phyloP scores from a whole-genome alignment of 2,329 filamentous ascomycete species.

The Fusarium agapanthi region DNA sequence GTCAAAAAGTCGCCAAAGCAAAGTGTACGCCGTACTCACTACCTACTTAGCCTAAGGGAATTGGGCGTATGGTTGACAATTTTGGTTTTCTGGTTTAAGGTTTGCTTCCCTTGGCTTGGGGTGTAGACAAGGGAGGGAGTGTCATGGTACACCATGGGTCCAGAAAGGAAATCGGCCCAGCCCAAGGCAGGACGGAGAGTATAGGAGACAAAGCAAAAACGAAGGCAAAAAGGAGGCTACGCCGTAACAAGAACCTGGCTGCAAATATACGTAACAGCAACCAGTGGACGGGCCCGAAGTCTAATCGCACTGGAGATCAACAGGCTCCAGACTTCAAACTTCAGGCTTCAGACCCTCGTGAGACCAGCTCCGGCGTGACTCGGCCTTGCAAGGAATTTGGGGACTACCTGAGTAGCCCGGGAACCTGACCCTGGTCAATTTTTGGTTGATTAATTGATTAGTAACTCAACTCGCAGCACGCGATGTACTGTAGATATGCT shows the following conservation, averaged over 20 bases:
- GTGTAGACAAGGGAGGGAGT: constrained; percentile 29
- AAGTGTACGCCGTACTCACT: constrained; percentile 16
- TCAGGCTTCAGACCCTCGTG: constrained; percentile 14
- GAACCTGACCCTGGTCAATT: background rate
- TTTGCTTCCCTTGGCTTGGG: constrained; percentile 23
- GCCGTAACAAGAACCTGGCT: constrained; percentile 17
- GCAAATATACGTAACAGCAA: constrained; percentile 1
- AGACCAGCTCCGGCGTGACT: constrained; percentile 30
- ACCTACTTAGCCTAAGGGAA: constrained; percentile 10
- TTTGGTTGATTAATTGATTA: constrained; percentile 4
- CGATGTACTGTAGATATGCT: constrained; percentile 18
- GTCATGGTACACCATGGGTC: constrained; percentile 15
- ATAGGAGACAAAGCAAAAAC: background rate
- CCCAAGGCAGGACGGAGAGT: constrained; percentile 14
- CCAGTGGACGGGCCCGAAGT: constrained; percentile 38
- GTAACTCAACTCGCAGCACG: background rate
- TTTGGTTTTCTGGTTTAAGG: constrained; percentile 30
- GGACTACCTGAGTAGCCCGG: constrained; percentile 6
- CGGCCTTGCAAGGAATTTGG: constrained; percentile 14
- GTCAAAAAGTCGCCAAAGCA: constrained; percentile 14
- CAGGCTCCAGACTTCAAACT: constrained; percentile 24
- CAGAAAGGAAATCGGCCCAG: constrained; percentile 18
- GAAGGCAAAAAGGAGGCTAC: constrained; percentile 27
- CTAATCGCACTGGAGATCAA: constrained; percentile 38
- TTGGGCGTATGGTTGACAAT: constrained; percentile 23